phyloP scores from a whole-genome alignment of 1,139 yeast species.

The Suhomyces panamericanus region DNA sequence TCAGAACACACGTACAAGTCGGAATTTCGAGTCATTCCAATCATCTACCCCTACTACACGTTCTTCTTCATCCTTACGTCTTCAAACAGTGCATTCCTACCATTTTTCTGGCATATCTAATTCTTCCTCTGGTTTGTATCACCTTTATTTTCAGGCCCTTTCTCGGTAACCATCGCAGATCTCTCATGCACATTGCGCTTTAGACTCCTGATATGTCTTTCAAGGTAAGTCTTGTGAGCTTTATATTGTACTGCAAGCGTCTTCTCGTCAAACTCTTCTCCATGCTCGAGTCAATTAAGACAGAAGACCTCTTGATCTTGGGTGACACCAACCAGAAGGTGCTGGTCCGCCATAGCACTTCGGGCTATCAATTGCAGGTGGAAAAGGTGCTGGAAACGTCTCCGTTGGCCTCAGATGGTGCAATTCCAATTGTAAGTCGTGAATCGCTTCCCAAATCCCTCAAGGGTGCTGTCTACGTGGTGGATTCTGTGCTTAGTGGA shows the following conservation, averaged over 20 bases:
- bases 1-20: no score
- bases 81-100: background rate
- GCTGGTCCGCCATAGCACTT: slow-evolving; percentile 2
- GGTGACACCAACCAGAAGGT: slow-evolving; percentile 7
- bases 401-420: background rate
- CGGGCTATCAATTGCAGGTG: slow-evolving; percentile 2
- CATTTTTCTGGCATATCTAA: no score
- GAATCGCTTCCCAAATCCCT: slow-evolving; percentile 1
- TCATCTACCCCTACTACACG: no score
- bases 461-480: slow-evolving; percentile 15
- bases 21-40: no score
- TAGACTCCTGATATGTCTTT: background rate
- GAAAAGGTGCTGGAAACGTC: background rate
- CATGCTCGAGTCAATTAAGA: slow-evolving; percentile 2
- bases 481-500: slow-evolving; percentile 64
- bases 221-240: slow-evolving; percentile 5
- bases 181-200: no score
- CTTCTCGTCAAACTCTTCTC: slow-evolving; percentile 1
- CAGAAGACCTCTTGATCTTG: slow-evolving; percentile 4
- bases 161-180: background rate
- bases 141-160: background rate
- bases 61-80: background rate
- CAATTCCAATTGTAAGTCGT: background rate
- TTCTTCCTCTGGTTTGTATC: background rate
- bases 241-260: slow-evolving; percentile 6